Conservation (phyloP, 2,329 filamentous ascomycete genomes). For the Lachnellula cervina region DNA sequence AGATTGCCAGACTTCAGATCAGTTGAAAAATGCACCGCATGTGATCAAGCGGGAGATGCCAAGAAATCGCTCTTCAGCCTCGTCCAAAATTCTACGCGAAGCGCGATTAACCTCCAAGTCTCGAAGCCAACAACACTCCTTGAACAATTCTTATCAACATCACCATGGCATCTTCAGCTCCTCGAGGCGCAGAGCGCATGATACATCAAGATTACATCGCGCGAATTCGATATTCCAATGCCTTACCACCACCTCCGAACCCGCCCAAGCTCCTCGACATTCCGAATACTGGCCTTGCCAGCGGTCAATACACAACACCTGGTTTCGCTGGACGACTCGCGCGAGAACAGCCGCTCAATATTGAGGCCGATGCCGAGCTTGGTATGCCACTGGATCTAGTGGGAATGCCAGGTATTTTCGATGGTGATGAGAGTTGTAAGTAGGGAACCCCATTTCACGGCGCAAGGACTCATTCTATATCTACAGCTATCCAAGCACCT, state of each 20-base stretch:
- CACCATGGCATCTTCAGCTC: conserved; percentile 28
- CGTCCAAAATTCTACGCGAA: conserved; percentile 9
- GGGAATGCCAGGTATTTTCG: conserved; percentile 89
- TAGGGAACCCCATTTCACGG: conserved; percentile 21
- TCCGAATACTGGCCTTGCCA: conserved; percentile 83
- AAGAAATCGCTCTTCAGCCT: conserved; percentile 2
- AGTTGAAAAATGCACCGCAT: no score
- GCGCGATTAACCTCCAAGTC: not conserved
- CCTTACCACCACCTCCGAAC: conserved; percentile 86
- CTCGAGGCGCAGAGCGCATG: conserved; percentile 39
- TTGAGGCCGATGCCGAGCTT: conserved; percentile 94
- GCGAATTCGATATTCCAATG: conserved; percentile 91
- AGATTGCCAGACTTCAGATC: no score
- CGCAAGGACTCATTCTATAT: conserved; percentile 20
- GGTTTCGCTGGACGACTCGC: conserved; percentile 85
- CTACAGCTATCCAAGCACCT: conserved; percentile 73
- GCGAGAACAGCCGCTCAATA: conserved; percentile 88
- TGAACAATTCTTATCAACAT: not conserved
- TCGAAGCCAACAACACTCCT: not conserved
- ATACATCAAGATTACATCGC: conserved; percentile 96
- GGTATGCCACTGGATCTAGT: conserved; percentile 96
- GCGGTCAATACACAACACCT: conserved; percentile 83
- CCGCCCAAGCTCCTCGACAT: conserved; percentile 97
- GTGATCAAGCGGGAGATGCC: no score
- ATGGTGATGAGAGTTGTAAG: conserved; percentile 89